Evolutionary conservation across 371 early-diverging fungal genomes (phyloP), one percentile per base, ranked within the genome.

Genomic region (Mucor saturninus): DNA sequence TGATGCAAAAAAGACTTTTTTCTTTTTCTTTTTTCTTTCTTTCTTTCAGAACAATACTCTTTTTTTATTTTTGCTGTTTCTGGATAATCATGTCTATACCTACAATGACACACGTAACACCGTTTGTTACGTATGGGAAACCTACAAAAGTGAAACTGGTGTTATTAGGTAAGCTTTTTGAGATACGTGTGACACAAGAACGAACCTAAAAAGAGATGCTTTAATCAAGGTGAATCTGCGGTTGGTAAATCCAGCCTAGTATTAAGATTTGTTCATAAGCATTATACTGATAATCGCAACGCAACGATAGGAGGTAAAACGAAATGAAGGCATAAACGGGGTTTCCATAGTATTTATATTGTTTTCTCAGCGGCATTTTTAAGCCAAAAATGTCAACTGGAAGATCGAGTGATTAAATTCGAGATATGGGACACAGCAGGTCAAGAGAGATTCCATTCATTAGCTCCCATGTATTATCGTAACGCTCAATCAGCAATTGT

Each of bases 381-480:
- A 66, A 87, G 91, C 26, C 86, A 89, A 72, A 82, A 84, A 54
- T 85, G 87, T 46, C 71, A 90, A 85, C 88, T 91, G 26, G 90
- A 91, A 67, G 90, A 90, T 48, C 91, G 90, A 61, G 91, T 89
- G 13, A 89, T 92, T 68, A 89, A 89, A 67, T 70, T 96, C 37
- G 91, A 90, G 6, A 80, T 96, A 55, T 95, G 94, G 93, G 97
- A 96, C 82, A 96, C 97, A n/a, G 93, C 93, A 39, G 95, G 96
- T 54, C 92, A 92, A 71, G 92, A 92, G 76, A 86, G 95, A 57
- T 96, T 89, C 68, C 89, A 90, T 76, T 90, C 90, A 26, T 86
- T 99, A 50, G 99, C 99, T 29, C 98, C 97, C 35, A 97, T 96
- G 95, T 99, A 98, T 79, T 99, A 99, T 80, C 84, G 99, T 60